Base-by-base conservation (phyloP, 805 yeast species). In the Brettanomyces bruxellensis region DNA sequence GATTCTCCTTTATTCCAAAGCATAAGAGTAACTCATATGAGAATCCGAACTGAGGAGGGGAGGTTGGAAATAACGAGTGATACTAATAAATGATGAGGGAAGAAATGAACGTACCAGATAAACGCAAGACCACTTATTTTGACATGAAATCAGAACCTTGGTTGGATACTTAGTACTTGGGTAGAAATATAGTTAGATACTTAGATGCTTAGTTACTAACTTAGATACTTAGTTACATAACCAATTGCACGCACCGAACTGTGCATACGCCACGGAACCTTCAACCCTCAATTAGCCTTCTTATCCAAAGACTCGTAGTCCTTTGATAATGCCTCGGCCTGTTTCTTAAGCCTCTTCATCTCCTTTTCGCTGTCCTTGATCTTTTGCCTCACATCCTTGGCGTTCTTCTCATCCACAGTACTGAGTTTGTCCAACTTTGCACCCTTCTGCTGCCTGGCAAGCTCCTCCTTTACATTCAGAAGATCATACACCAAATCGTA, bases 11-110 rank as follows among this genome's bases (percentile, higher is more conserved):
- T 60, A 75, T 75, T 45, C 99, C 99, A 46, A 93, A 93, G 67
- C 99, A 93, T 64, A 93, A 93, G 73, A 86, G 96, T 66, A 93
- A 86, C 56, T 74, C 96, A 3, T 87, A 78, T 57, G 76, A 71
- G 47, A 47, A 47, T 8, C 11, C 25, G 14, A 36, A 24, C 25
- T 38, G 11, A 37, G 18, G 14, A 37, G 18, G 18, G 18, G 18
- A 18, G 18, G 18, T 18, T 18, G 18, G 18, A 18, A 18, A 13
- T 13, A 32, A 32, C 35, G 11, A 32, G n/a, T 32, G 2, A 11
- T 11, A 32, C 35, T 32, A 32, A 32, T 32, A 32, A n/a, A 36
- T 36, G 18, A n/a, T 3, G 13, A 36, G 12, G 18, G 18, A 36
- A 36, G 18, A 9, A 11, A 12, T 36, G 9, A 36, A 36, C 35